These are phyloP conservation scores for Candida ortonii DNA, from an alignment of 805 yeast species.

Conservation along the genomic window DNA sequence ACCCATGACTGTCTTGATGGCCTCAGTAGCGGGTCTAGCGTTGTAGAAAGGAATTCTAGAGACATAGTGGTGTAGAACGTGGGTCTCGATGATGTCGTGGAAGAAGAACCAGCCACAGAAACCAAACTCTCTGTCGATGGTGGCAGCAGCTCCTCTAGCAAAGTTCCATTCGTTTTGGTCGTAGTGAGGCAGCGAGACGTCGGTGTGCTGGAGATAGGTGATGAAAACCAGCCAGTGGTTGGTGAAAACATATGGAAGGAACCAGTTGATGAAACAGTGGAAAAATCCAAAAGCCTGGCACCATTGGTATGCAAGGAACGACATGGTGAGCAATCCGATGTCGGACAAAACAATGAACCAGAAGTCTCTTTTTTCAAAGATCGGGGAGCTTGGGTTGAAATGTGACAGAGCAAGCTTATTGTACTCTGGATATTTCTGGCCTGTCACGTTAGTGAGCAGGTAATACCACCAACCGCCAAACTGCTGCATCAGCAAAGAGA, in stretches of 20 bases:
- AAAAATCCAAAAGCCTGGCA: conserved; percentile 59
- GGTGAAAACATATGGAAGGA: conserved; percentile 72
- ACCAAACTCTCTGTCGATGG: conserved; percentile 81
- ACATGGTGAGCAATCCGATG: conserved; percentile 60
- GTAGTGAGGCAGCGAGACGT: conserved; percentile 77
- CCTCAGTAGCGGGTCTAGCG: conserved; percentile 76
- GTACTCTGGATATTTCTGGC: conserved; percentile 55
- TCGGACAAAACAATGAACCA: conserved; percentile 71
- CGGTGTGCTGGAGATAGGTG: conserved; percentile 82
- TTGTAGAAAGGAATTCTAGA: conserved; percentile 86
- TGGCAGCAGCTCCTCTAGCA: conserved; percentile 88
- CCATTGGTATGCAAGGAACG: conserved; percentile 56
- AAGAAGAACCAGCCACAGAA: conserved; percentile 73
- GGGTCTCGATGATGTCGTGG: conserved; percentile 90
- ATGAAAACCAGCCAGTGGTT: conserved; percentile 91
- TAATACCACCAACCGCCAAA: conserved; percentile 73
- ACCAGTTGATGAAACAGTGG: conserved; percentile 65
- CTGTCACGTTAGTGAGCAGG: conserved; percentile 69
- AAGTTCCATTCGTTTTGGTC: conserved; percentile 74
- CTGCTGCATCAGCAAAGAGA: conserved; percentile 61
- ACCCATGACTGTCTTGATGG: conserved; percentile 83
- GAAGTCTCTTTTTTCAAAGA: conserved; percentile 71
- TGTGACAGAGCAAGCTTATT: conserved; percentile 56
- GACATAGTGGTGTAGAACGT: conserved; percentile 80
- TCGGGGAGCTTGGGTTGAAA: conserved; percentile 69